Percentiles rank a stretch among this genome's conserved stretches.
Evolutionary conservation across 768 basidiomycete genomes (phyloP).

Genomic region (Saitozyma sp.): DNA sequence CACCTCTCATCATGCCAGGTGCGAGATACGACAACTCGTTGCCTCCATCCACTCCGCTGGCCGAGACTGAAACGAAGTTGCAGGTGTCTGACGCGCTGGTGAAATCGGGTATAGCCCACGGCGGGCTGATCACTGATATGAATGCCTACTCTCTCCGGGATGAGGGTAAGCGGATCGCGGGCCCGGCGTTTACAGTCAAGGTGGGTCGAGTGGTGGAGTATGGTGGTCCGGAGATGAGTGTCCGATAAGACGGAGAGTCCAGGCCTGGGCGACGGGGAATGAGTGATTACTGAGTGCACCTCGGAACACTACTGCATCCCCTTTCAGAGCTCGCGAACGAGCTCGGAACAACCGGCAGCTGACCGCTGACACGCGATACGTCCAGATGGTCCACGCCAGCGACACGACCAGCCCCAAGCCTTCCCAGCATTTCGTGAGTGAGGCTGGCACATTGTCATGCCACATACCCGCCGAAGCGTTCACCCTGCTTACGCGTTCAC

Average conservation of each 20-base stretch:
- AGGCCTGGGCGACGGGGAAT: no score
- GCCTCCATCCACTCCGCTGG: no score
- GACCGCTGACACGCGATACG: neutral
- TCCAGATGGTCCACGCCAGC: conserved; percentile 53
- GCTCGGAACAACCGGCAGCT: no score
- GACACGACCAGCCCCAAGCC: conserved; percentile 61
- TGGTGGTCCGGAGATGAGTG: no score
- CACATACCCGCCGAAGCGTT: no score
- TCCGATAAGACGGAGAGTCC: no score
- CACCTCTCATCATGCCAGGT: conserved; percentile 23
- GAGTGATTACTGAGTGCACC: no score
- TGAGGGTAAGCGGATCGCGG: conserved; percentile 59
- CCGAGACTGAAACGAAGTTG: neutral
- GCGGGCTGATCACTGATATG: conserved; percentile 81
- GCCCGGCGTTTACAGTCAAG: conserved; percentile 81
- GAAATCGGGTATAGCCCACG: conserved; percentile 69
- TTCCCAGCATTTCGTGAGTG: conserved; percentile 67
- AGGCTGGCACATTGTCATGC: no score
- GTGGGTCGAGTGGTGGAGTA: conserved; percentile 17
- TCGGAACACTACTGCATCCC: no score
- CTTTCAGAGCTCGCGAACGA: no score
- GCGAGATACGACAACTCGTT: neutral
- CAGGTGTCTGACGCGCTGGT: conserved; percentile 83
- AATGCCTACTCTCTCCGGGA: conserved; percentile 60
- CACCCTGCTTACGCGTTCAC: neutral